Evolutionary conservation across 768 basidiomycete species (phyloP), one percentile per base, ranked within the genome.

Genomic region (Lanmaoa rubissima): DNA sequence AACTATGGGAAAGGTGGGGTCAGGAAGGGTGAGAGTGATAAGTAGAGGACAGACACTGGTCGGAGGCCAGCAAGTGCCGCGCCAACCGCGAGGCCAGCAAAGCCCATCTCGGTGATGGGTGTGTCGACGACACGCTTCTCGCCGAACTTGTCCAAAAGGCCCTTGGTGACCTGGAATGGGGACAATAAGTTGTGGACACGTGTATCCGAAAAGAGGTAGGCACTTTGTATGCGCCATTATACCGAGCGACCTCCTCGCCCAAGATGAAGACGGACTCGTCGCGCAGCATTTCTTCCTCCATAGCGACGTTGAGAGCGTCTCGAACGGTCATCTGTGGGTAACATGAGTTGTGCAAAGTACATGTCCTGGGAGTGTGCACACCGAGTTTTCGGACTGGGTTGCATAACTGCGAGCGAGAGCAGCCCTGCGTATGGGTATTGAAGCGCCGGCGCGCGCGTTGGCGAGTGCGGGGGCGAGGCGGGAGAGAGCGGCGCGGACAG

Each of bases 221-320:
- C 59, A 90, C 92, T 83, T 94, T 94, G 84, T 94, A 95, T 61
- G 94, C 94, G 75, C 93, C 93, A 71, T 99, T 98, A 79, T 99
- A 99, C 64, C 92, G 86, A 48, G 96, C 96, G 58, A 99, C 97
- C 72, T 99, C 97, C 76, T 99, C 97, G 57, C 97, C 97, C 60
- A 99, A 74, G 66, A 99, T 76, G 75, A 96, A 99, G 41, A 99
- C 97, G 36, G 79, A 88, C 72, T 95, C 91, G 74, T 99, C 97
- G 44, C 93, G 87, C 65, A 87, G 73, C 97, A 99, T 98, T 78
- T 99, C 97, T 77, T 99, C 97, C 78, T 98, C 97, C 92, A 99
- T 94, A 31, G 97, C 97, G 53, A 87, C 77, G 76, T 98, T 98
- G 61, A 99, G 87, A 43, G 97, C 97, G 54, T 99, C 97, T 69